Conservation (phyloP, 352 stramenopile genomes). For the Pythium folliculosum region DNA sequence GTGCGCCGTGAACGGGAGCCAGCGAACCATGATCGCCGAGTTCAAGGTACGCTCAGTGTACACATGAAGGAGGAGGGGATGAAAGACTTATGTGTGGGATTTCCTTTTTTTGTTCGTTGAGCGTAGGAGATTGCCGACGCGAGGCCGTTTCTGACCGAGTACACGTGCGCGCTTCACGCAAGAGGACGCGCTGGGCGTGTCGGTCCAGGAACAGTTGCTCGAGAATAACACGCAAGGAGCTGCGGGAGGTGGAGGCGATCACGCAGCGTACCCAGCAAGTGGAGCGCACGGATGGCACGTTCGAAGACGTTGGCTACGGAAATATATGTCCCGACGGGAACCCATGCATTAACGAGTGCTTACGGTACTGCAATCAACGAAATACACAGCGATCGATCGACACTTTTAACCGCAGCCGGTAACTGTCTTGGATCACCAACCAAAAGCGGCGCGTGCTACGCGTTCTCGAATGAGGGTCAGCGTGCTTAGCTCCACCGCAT, state of each 20-base stretch:
- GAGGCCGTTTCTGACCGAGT: slow-evolving; percentile 35
- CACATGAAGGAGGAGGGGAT: too few relatives aligned
- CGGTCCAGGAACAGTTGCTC: slow-evolving; percentile 26
- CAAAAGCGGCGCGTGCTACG: slow-evolving; percentile 91
- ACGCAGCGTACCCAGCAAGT: slow-evolving; percentile 25
- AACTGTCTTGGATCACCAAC: slow-evolving; percentile 96
- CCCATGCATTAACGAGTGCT: slow-evolving; percentile 97
- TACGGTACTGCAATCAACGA: slow-evolving; percentile 96
- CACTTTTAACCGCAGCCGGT: slow-evolving; percentile 93
- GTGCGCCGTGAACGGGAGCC: too few relatives aligned
- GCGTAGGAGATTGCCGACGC: slow-evolving; percentile 39
- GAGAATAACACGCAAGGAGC: slow-evolving; percentile 24
- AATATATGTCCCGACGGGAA: slow-evolving; percentile 97
- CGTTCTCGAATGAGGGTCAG: slow-evolving; percentile 94
- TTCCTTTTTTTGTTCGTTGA: too few relatives aligned
- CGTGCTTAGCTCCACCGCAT: slow-evolving; percentile 95
- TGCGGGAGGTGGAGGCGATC: slow-evolving; percentile 23
- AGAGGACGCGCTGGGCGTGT: slow-evolving; percentile 16
- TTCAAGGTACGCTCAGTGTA: too few relatives aligned
- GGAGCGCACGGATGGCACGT: slow-evolving; percentile 13
- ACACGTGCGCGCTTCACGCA: slow-evolving; percentile 17
- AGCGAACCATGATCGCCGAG: too few relatives aligned
- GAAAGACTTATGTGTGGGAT: too few relatives aligned
- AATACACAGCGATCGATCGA: slow-evolving; percentile 92
- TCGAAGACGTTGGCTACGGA: slow-evolving; percentile 38